A percentile compares a stretch with the other conserved stretches of the same genome.
Conservation (phyloP, 176 grass and related monocot species). For the barley (Hordeum vulgare) region DNA sequence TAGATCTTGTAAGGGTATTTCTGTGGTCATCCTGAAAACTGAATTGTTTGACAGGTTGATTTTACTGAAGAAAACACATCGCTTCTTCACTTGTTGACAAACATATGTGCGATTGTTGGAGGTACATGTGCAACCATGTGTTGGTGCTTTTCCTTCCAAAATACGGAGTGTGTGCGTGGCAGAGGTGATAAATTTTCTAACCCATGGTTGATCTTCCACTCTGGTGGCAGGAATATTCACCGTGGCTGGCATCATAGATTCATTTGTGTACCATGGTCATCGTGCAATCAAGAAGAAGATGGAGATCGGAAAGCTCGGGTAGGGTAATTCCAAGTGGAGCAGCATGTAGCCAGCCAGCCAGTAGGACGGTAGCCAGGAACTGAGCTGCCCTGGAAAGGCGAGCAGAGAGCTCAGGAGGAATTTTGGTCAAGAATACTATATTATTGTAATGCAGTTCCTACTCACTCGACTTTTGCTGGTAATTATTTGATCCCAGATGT, state of each 20-base stretch:
- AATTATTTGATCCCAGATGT: too few relatives aligned
- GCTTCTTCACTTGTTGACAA: conserved; percentile 93
- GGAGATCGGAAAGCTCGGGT: conserved; percentile 78
- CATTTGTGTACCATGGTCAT: conserved; percentile 91
- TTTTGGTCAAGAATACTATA: conserved; percentile 33
- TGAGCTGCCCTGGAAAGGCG: neutral
- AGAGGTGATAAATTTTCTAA: conserved; percentile 1
- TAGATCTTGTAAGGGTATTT: neutral
- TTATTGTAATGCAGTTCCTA: too few relatives aligned
- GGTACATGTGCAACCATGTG: neutral
- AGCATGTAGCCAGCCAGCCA: conserved; percentile 5
- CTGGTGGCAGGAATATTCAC: conserved; percentile 75
- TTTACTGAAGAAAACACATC: conserved; percentile 94
- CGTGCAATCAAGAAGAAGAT: conserved; percentile 96
- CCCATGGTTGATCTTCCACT: neutral
- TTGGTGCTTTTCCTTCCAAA: neutral
- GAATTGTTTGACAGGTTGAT: conserved; percentile 55
- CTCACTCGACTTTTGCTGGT: too few relatives aligned
- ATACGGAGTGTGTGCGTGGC: neutral
- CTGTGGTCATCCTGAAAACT: neutral
- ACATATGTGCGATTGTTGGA: conserved; percentile 92
- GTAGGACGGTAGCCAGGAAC: conserved; percentile 16
- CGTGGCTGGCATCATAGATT: conserved; percentile 86
- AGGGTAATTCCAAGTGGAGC: neutral
- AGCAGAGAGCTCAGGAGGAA: conserved; percentile 6